A percentile compares a stretch with the other conserved stretches of the same genome.
Conservation (phyloP, 176 grass and related monocot species). For the Secale cereale region DNA sequence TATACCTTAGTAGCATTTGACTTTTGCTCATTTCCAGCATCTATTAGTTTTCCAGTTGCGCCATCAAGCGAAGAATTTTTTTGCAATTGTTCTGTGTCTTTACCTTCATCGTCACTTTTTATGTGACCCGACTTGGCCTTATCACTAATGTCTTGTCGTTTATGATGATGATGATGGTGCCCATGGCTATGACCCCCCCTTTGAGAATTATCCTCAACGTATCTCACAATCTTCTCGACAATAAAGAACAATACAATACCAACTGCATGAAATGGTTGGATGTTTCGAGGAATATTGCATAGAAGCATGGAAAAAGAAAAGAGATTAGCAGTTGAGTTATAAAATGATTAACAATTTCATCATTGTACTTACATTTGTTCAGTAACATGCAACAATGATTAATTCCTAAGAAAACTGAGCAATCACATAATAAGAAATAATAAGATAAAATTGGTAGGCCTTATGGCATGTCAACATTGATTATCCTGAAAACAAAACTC, state of each 20-base stretch:
- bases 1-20: constrained; percentile 73
- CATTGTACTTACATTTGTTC: background rate
- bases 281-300: constrained; percentile 7
- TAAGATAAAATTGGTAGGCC: background rate
- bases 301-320: background rate
- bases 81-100: constrained; percentile 1
- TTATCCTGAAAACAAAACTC: constrained; percentile 3
- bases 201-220: constrained; percentile 79
- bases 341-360: background rate
- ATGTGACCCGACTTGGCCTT: constrained; percentile 30
- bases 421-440: background rate
- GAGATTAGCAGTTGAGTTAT: background rate
- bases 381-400: background rate
- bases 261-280: constrained; percentile 52
- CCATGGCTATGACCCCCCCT: constrained; percentile 44
- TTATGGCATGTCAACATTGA: background rate
- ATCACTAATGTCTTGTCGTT: constrained; percentile 37
- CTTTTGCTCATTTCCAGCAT: constrained; percentile 29
- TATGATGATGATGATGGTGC: constrained; percentile 77
- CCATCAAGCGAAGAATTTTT: constrained; percentile 22
- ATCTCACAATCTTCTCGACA: constrained; percentile 97
- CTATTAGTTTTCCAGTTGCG: constrained; percentile 29
- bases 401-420: background rate
- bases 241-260: constrained; percentile 95
- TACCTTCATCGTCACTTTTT: constrained; percentile 23